Percentiles rank a stretch among this genome's conserved stretches.
These are phyloP conservation scores for Calocybe cyanea DNA, from an alignment of 768 basidiomycete species.

Conservation along the genomic window DNA sequence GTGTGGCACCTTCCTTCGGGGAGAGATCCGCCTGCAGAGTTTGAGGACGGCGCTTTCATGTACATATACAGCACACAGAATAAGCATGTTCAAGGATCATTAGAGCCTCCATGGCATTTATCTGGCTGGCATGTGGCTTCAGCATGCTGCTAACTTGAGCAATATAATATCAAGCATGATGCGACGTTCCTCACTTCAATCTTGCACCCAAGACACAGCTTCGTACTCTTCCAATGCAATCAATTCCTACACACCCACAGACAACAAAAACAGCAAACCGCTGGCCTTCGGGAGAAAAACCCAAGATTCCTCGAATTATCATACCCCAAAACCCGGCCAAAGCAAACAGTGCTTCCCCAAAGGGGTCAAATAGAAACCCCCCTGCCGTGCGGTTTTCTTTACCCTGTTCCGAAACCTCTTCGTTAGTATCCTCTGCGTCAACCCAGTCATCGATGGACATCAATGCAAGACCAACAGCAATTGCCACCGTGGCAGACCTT, in stretches of 20 bases:
- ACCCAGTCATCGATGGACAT: background rate
- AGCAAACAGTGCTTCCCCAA: background rate
- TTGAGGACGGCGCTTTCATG: too few species aligned
- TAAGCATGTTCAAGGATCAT: too few species aligned
- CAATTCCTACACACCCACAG: constrained; percentile 8
- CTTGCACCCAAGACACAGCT: background rate
- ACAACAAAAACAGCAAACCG: background rate
- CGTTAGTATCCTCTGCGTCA: background rate
- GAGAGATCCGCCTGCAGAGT: too few species aligned
- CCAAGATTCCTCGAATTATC: constrained; percentile 21
- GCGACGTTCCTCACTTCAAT: background rate
- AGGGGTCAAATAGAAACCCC: background rate
- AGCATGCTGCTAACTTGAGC: too few species aligned
- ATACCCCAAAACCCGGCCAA: constrained; percentile 21
- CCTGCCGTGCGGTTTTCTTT: constrained; percentile 1
- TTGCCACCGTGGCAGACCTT: constrained; percentile 40
- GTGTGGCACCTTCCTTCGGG: too few species aligned
- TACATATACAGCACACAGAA: too few species aligned
- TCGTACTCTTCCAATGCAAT: constrained; percentile 2
- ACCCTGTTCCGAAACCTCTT: constrained; percentile 5
- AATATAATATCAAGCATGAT: too few species aligned
- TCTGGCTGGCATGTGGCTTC: too few species aligned
- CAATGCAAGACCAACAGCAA: constrained; percentile 29
- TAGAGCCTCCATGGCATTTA: too few species aligned
- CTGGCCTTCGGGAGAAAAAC: constrained; percentile 11